Base-by-base conservation (phyloP, 2,329 filamentous ascomycete genomes). In the Davidsoniella virescens region DNA sequence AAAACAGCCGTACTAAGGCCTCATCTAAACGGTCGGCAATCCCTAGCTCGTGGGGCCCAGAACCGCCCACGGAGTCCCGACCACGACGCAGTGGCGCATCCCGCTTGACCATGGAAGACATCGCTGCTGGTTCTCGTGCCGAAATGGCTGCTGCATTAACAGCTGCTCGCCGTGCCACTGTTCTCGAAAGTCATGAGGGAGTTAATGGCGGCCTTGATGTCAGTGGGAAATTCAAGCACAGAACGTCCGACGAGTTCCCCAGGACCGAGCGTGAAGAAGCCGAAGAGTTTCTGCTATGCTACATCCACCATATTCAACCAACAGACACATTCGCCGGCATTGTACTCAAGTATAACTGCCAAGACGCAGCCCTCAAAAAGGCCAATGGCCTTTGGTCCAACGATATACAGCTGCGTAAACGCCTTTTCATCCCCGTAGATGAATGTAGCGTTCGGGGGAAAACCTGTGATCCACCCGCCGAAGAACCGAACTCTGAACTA, bases 321-420 rank as follows among this genome's bases (percentile, higher is more conserved):
- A 76, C 76, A 42, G 92, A 98, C 65, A 96, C 87, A 1, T 80
- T 96, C 57, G 87, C 88, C 1, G 90, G 92, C 2, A 80, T 98
- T 47, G 83, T 92, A 48, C 80, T 98, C 56, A 84, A 82, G 58
- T 98, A 93, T 64, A 82, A 85, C 58, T 96, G 90, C 62, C 78
- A 84, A 55, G 80, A 87, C 51, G 82, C 88, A 44, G 75, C 83
- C 2, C 80, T 98, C 56, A 76, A 86, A 52, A 92, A 85, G 62
- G 80, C 87, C 38, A 98, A 98, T 62, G 79, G 92, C 9, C 79
- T 98, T 59, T 98, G 92, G 92, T 86, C 87, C 5, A 86, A 87
- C 55, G 92, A 96, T 61, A 82, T 96, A 36, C 90, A 95, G 62
- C 78, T 80, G 44, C 80, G 88, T 53, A 85, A 85, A 59, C 81